phyloP scores from a whole-genome alignment of 345 rosid species.

The Ceriops tagal region DNA sequence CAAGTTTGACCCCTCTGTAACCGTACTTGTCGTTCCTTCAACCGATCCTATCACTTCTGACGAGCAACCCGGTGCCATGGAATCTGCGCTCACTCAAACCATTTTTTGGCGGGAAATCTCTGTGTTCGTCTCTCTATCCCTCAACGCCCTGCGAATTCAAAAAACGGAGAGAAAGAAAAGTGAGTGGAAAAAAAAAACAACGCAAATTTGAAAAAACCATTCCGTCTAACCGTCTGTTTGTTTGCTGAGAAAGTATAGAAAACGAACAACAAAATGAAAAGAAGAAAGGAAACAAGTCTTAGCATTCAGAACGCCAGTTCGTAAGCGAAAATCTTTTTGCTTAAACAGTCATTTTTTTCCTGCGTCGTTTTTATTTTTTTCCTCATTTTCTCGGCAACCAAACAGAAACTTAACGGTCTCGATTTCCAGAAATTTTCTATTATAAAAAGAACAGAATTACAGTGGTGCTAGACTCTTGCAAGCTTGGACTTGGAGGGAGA shows the following conservation, averaged over 20 bases:
- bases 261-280: neutral
- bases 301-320: too few species aligned
- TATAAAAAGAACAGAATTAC: neutral
- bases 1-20: slow-evolving; percentile 21
- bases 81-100: slow-evolving; percentile 11
- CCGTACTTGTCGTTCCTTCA: slow-evolving; percentile 9
- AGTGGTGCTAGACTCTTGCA: neutral
- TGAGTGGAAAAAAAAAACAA: neutral
- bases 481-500: too few species aligned
- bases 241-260: slow-evolving; percentile 8
- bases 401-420: neutral
- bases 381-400: slow-evolving; percentile 2
- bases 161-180: neutral
- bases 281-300: neutral
- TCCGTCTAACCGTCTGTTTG: neutral
- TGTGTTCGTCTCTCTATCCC: slow-evolving; percentile 14
- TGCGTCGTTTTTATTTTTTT: neutral
- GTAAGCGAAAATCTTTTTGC: neutral
- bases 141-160: neutral
- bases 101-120: slow-evolving; percentile 17
- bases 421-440: too few species aligned
- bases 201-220: too few species aligned
- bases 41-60: slow-evolving; percentile 13
- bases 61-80: slow-evolving; percentile 10
- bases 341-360: too few species aligned